Percentiles rank a stretch among this genome's conserved stretches.
Evolutionary conservation across 78 protist genomes (phyloP).

Genomic region (slime mould (Dictyostelium discoideum)): DNA sequence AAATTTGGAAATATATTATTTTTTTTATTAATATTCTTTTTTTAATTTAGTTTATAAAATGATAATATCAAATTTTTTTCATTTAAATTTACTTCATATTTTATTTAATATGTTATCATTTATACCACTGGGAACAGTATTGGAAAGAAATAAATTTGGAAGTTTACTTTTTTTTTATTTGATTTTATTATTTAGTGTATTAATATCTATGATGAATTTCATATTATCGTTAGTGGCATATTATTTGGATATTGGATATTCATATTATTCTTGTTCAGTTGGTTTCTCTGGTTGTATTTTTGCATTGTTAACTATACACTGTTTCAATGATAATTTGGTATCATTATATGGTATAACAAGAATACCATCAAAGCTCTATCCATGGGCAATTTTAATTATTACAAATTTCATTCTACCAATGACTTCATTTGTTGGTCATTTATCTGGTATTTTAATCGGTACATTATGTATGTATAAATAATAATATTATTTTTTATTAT

Average conservation of each 20-base stretch:
- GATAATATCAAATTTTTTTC: neutral
- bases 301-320: constrained; percentile 33
- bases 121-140: neutral
- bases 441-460: constrained; percentile 54
- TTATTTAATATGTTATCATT: constrained; percentile 57
- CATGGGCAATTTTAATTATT: constrained; percentile 9
- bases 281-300: constrained; percentile 65
- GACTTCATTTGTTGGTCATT: constrained; percentile 41
- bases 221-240: neutral
- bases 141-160: constrained; percentile 47
- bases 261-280: neutral
- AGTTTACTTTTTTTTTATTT: constrained; percentile 8
- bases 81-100: constrained; percentile 21
- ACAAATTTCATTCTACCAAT: neutral
- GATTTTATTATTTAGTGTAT: constrained; percentile 14
- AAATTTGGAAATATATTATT: neutral
- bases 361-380: constrained; percentile 43
- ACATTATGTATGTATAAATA: constrained; percentile 8
- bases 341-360: constrained; percentile 7
- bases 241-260: neutral
- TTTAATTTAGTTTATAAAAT: constrained; percentile 8
- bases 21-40: neutral
- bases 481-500: too few species aligned
- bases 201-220: neutral
- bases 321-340: neutral